Evolutionary conservation across 2,329 filamentous ascomycete genomes (phyloP).

Genomic region (Fusarium falciforme): DNA sequence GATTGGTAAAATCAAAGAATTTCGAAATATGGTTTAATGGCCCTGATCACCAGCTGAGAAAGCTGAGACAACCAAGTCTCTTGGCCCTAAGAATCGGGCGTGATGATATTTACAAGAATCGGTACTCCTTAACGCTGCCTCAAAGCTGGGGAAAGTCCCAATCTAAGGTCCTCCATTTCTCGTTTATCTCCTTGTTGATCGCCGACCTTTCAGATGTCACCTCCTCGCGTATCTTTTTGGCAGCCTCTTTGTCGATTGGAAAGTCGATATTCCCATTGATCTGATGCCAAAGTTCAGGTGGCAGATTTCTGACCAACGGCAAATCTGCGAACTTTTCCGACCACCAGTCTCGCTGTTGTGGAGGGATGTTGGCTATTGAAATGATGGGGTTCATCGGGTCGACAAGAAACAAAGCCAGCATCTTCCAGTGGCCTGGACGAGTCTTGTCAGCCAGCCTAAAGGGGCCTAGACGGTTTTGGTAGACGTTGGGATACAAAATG

Average conservation of each 20-base stretch:
- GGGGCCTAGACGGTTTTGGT: background rate
- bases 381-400: background rate
- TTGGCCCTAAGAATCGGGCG: background rate
- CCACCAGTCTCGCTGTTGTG: slow-evolving; percentile 8
- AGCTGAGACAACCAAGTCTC: background rate
- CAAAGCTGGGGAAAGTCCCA: background rate
- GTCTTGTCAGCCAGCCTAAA: background rate
- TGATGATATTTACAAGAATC: background rate
- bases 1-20: background rate
- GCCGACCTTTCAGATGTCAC: background rate
- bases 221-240: background rate
- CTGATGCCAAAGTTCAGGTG: background rate
- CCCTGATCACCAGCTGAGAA: background rate
- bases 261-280: background rate
- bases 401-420: slow-evolving; percentile 1
- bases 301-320: background rate
- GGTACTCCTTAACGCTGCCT: background rate
- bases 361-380: slow-evolving; percentile 1
- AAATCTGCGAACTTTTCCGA: background rate
- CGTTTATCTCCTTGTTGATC: background rate
- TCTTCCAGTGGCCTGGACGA: slow-evolving; percentile 3
- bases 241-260: background rate
- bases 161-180: background rate
- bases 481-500: slow-evolving; percentile 4
- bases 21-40: background rate